Percentiles rank a stretch among this genome's conserved stretches.
Evolutionary conservation across 352 stramenopile species (phyloP).

Genomic region (Phytophthora macrochlamydospora): DNA sequence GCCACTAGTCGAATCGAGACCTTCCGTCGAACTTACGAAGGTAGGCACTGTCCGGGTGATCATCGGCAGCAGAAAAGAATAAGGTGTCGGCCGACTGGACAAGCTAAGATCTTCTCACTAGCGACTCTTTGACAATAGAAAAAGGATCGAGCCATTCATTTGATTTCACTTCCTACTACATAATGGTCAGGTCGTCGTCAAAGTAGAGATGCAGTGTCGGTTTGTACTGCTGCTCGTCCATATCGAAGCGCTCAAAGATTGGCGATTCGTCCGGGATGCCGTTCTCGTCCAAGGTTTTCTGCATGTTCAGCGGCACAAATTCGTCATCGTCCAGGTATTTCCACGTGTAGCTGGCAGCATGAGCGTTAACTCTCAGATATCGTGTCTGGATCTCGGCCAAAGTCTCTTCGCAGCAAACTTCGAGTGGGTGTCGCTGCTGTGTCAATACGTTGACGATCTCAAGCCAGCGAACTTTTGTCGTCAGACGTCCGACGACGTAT

Average conservation of each 20-base stretch:
- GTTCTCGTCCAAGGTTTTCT: constrained; percentile 87
- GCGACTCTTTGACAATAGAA: not conserved
- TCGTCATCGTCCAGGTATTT: constrained; percentile 85
- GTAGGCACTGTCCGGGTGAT: constrained; percentile 24
- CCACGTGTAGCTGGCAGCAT: constrained; percentile 94
- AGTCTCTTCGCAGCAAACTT: constrained; percentile 90
- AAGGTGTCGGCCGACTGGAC: not conserved
- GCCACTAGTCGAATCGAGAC: constrained; percentile 10
- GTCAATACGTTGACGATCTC: constrained; percentile 92
- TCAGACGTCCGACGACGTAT: constrained; percentile 78
- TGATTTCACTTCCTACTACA: constrained; percentile 24
- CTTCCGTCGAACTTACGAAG: constrained; percentile 14
- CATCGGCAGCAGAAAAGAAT: constrained; percentile 8
- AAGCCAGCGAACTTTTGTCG: constrained; percentile 71
- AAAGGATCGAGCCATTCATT: not conserved
- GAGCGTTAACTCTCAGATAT: constrained; percentile 87
- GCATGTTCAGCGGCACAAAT: constrained; percentile 92
- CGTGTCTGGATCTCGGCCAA: constrained; percentile 88
- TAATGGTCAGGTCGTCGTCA: constrained; percentile 92
- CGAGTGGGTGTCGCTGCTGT: constrained; percentile 80
- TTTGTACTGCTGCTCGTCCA: constrained; percentile 89
- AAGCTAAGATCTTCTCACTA: not conserved
- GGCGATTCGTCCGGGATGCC: constrained; percentile 84
- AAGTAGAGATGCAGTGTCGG: constrained; percentile 93
- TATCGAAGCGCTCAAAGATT: constrained; percentile 84